Conservation (phyloP, 345 rosid species). For the Lumnitzera littorea region DNA sequence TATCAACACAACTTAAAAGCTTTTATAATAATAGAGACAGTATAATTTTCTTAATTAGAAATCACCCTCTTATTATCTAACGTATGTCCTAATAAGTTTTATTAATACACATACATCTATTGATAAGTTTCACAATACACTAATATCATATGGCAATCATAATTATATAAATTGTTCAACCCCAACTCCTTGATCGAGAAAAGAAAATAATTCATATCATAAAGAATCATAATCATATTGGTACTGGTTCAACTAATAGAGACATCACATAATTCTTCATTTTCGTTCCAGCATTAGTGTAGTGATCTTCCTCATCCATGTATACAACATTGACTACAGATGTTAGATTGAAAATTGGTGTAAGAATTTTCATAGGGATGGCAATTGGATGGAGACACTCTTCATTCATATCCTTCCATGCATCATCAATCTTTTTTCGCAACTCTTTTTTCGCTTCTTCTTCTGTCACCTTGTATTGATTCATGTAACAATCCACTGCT, state of each 20-base stretch:
- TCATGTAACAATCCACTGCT: slow-evolving; percentile 11
- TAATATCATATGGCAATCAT: too few relatives aligned
- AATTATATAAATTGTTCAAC: too few relatives aligned
- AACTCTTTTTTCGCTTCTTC: slow-evolving; percentile 10
- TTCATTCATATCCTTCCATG: slow-evolving; percentile 24
- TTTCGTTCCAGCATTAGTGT: not conserved
- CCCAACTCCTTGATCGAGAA: too few relatives aligned
- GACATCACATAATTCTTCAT: slow-evolving; percentile 1
- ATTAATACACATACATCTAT: too few relatives aligned
- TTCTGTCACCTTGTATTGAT: slow-evolving; percentile 4
- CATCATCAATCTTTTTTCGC: not conserved
- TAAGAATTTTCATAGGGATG: slow-evolving; percentile 11
- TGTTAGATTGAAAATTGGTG: slow-evolving; percentile 11
- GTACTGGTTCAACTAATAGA: slow-evolving; percentile 10
- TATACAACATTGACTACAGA: slow-evolving; percentile 16
- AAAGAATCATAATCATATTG: not conserved
- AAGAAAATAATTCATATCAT: too few relatives aligned
- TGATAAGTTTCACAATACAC: too few relatives aligned
- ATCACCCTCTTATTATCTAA: too few relatives aligned
- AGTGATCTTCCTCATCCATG: slow-evolving; percentile 13
- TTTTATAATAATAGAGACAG: too few relatives aligned
- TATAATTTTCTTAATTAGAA: too few relatives aligned
- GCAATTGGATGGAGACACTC: slow-evolving; percentile 4
- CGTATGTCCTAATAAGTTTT: too few relatives aligned
- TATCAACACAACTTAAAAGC: too few relatives aligned